Percentiles rank a stretch among this genome's conserved stretches.
Conservation (phyloP, 768 basidiomycete genomes). For the Suillus sp. region DNA sequence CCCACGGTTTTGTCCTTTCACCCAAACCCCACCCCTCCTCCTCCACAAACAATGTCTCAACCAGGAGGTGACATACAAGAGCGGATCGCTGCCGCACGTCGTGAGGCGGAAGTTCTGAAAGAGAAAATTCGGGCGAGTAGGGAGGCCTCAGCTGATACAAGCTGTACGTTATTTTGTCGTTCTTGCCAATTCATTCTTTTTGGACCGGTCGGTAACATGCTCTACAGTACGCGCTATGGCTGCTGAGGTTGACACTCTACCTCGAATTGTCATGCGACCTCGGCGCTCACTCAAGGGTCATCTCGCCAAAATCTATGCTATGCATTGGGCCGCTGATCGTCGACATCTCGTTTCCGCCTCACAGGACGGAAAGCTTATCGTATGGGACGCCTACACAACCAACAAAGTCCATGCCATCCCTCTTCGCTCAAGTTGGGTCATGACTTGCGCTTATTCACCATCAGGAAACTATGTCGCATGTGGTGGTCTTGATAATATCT, state of each 20-base stretch:
- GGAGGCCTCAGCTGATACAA: slow-evolving; percentile 98
- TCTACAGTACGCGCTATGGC: slow-evolving; percentile 94
- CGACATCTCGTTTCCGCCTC: slow-evolving; percentile 99
- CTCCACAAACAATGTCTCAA: slow-evolving; percentile 63
- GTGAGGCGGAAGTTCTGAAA: slow-evolving; percentile 96
- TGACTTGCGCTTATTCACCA: slow-evolving; percentile 99
- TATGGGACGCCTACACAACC: slow-evolving; percentile 99
- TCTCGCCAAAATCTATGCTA: slow-evolving; percentile 99
- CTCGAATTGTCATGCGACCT: slow-evolving; percentile 95
- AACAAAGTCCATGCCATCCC: slow-evolving; percentile 99
- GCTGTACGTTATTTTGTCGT: slow-evolving; percentile 60
- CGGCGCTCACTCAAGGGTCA: slow-evolving; percentile 95
- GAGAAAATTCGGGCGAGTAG: slow-evolving; percentile 98
- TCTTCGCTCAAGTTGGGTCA: slow-evolving; percentile 97
- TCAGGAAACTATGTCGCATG: slow-evolving; percentile 98
- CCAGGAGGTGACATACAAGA: slow-evolving; percentile 84
- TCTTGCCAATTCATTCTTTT: slow-evolving; percentile 10
- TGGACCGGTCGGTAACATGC: slow-evolving; percentile 20
- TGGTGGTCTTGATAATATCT: slow-evolving; percentile 98
- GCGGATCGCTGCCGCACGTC: slow-evolving; percentile 92
- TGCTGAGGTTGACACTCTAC: slow-evolving; percentile 91
- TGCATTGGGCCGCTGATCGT: slow-evolving; percentile 99
- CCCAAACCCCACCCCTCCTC: slow-evolving; percentile 3
- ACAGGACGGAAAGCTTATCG: slow-evolving; percentile 98
- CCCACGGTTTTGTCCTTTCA: slow-evolving; percentile 11